Base-by-base conservation (phyloP, 2,329 filamentous ascomycete species). In the Alternaria longipes region DNA sequence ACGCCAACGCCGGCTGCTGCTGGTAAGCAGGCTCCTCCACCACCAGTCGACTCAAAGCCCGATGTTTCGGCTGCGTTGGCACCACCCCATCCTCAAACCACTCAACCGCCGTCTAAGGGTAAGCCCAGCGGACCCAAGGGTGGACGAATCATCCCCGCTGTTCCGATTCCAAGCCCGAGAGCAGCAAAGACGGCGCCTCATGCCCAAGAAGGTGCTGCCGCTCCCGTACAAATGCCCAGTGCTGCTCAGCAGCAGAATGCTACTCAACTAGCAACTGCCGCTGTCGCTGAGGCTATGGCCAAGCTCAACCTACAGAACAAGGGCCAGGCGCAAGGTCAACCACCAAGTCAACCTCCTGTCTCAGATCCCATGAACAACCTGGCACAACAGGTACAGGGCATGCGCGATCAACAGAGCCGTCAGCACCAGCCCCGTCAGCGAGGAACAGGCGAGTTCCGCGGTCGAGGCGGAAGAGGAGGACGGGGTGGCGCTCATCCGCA, bases 231-330 rank as follows among this genome's bases (percentile, higher is more conserved):
- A 22, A 68, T 71, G 47, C 64, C 66, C 11, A 68, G 68, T n/a
- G 67, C 73, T 44, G 72, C 69, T 12, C 73, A 75, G 45, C 67
- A 76, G 45, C 84, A 87, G 64, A 89, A 91, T 78, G 90, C 91
- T 1, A 93, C 91, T 0, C 87, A 90, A 74, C 88, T 90, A 40
- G 91, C 91, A 1, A 90, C 89, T 69, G 91, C 90, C 30, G 91
- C 91, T 8, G 91, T 93, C n/a, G 90, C 91, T 54, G 87, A 90
- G 41, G 91, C 91, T 2, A 93, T 93, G 89, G 90, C 91, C 1
- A 90, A 91, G 72, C 84, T 94, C 24, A 79, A 80, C n/a, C 65
- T 81, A 26, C 70, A 72, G 53, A 72, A 69, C 58, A 66, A 61
- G 20, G 61, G 65, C 14, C 70, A 70, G 34, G 67, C 60, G 26